Evolutionary conservation across 2,329 filamentous ascomycete species (phyloP), one percentile per base, ranked within the genome.

Genomic region (Verticillium longisporum): DNA sequence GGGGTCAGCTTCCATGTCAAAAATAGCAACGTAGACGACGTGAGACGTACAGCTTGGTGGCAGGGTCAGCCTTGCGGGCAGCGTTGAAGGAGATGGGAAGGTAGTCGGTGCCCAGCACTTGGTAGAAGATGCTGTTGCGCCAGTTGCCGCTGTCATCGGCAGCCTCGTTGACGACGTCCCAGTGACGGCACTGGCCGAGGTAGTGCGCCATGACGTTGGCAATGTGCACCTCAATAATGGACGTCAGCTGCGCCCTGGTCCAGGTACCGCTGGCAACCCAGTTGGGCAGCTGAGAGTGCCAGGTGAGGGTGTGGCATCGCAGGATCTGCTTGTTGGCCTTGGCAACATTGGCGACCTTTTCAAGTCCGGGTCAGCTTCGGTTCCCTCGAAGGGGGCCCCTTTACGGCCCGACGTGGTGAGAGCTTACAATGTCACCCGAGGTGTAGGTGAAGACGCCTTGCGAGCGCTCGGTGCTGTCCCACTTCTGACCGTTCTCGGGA

Each of bases 231-330:
- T 83, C 74, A 64, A 87, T 73, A 4, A 80, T 79, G 1, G 72
- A 57, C 4, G 63, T 65, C 32, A 65, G 58, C 1, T 59, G 63
- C 7, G 56, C 57, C 13, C 56, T 53, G 3, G 62, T 65, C 63
- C 63, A 65, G 14, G 45, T 33, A 33, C 63, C 63, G 7, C 54
- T 61, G 36, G 63, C 64, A 14, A 72, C 68, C 71, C 63, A 66
- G 56, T 33, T 57, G 6, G 60, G 61, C 11, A 68, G 69, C 50
- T 71, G 66, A 9, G 62, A 64, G 57, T 66, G 65, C 79, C 79
- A 82, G 41, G 78, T 75, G n/a, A 80, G 68, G 58, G 80, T 87
- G 69, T 91, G 88, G 71, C 88, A 89, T 60, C 88, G 78, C 58
- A 89, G 68, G 32, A 84, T 66, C 71, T 83, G 78, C 4, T 76